phyloP scores from a whole-genome alignment of 2,329 filamentous ascomycete genomes.

The Botryotinia convoluta region DNA sequence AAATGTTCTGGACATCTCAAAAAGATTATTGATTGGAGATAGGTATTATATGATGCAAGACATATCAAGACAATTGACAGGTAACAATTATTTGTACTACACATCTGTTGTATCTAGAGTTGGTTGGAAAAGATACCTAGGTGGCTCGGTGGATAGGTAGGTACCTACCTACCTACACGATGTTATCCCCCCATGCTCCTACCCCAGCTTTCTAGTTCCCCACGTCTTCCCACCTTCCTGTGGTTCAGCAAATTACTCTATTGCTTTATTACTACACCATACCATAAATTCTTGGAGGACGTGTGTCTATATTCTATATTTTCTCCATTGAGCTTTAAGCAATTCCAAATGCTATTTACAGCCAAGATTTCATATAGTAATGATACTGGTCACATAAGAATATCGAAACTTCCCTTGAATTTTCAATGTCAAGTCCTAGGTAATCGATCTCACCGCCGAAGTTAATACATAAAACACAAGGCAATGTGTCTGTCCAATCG shows the following conservation, averaged over 20 bases:
- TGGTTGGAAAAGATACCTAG: not conserved
- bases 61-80: not conserved
- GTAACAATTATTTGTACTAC: not conserved
- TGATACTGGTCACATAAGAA: conserved; percentile 13
- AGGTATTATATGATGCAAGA: not conserved
- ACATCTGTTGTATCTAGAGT: not conserved
- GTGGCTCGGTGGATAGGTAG: not conserved
- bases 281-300: not conserved
- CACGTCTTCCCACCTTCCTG: not conserved
- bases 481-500: not conserved
- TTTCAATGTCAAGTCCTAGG: conserved; percentile 16
- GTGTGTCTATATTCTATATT: not conserved
- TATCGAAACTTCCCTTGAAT: not conserved
- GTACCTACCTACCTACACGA: not conserved
- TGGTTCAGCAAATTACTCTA: not conserved
- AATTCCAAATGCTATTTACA: conserved; percentile 7
- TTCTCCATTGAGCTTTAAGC: not conserved
- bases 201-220: conserved; percentile 10
- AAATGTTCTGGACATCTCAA: not conserved
- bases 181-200: not conserved
- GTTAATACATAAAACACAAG: not conserved
- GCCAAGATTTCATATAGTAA: not conserved
- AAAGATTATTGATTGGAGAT: not conserved
- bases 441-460: conserved; percentile 10
- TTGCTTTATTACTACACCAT: not conserved